Percentiles rank a stretch among this genome's conserved stretches.
Conservation (phyloP, 148 eudicot genomes). For the Hydrangea macrophylla region DNA sequence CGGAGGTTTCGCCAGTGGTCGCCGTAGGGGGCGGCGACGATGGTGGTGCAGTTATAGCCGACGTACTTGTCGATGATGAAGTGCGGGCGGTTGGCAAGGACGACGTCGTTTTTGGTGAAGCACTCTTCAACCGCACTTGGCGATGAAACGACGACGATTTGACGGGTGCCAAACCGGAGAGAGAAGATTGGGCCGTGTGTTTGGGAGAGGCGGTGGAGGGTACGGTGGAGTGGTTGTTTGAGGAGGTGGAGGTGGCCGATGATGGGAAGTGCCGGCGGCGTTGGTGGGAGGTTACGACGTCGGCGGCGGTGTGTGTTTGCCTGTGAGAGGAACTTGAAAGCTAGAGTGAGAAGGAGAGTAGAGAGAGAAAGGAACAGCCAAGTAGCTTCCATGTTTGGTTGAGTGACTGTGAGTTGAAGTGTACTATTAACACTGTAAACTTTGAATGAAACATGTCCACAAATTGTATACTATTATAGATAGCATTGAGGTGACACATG, state of each 20-base stretch:
- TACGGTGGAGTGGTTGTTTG: constrained; percentile 29
- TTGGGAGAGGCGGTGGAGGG: constrained; percentile 24
- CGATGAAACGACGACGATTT: constrained; percentile 30
- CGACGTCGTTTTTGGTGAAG: too few species aligned
- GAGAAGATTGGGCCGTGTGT: constrained; percentile 31
- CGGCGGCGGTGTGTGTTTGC: constrained; percentile 1
- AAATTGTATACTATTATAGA: too few species aligned
- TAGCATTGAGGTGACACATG: too few species aligned
- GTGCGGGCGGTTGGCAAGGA: constrained; percentile 31
- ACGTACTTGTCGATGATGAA: constrained; percentile 33
- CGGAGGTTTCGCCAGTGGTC: constrained; percentile 27
- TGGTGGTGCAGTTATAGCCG: constrained; percentile 18
- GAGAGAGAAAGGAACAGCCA: too few species aligned
- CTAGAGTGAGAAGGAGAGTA: too few species aligned
- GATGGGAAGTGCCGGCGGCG: constrained; percentile 30
- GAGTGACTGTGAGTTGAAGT: too few species aligned
- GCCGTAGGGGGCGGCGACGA: constrained; percentile 20
- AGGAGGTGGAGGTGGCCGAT: constrained; percentile 51
- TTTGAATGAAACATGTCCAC: too few species aligned
- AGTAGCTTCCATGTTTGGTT: too few species aligned
- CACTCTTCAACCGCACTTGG: constrained; percentile 37
- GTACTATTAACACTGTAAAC: too few species aligned
- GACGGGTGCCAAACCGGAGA: constrained; percentile 32
- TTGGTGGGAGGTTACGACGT: constrained; percentile 30
- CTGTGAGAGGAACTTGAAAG: not conserved